These are phyloP conservation scores for Fusarium sp. DNA, from an alignment of 2,329 filamentous ascomycete species.

Conservation along the genomic window DNA sequence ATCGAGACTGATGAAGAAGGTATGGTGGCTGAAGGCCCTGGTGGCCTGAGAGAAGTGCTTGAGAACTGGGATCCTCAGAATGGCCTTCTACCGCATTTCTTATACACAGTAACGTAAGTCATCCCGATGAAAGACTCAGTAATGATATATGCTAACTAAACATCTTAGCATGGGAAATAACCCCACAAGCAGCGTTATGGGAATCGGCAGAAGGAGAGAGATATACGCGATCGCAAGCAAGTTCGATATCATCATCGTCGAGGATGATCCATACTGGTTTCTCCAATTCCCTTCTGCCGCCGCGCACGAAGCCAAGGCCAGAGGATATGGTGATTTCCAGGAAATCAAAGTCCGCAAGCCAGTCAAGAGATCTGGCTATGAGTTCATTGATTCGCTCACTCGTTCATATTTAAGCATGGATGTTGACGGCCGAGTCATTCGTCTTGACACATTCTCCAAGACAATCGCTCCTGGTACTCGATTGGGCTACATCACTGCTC, in stretches of 20 bases:
- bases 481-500: slow-evolving; percentile 89
- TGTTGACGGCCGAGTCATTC: slow-evolving; percentile 85
- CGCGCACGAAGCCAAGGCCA: slow-evolving; percentile 61
- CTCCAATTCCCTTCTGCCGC: slow-evolving; percentile 85
- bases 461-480: slow-evolving; percentile 90
- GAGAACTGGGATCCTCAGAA: slow-evolving; percentile 82
- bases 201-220: slow-evolving; percentile 77
- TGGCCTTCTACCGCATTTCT: slow-evolving; percentile 81
- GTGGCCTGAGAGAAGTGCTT: slow-evolving; percentile 81
- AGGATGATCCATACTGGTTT: slow-evolving; percentile 97
- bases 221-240: slow-evolving; percentile 84
- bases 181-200: slow-evolving; percentile 82
- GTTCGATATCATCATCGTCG: slow-evolving; percentile 90
- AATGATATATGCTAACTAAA: not conserved
- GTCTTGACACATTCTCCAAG: slow-evolving; percentile 94
- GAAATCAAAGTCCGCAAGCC: slow-evolving; percentile 49
- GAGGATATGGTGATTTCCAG: slow-evolving; percentile 51
- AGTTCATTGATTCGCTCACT: slow-evolving; percentile 84
- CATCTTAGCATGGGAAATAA: slow-evolving; percentile 74
- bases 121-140: too few species aligned
- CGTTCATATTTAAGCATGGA: slow-evolving; percentile 87
- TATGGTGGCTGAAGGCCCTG: slow-evolving; percentile 79
- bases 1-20: slow-evolving; percentile 83
- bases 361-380: slow-evolving; percentile 69
- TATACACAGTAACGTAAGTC: slow-evolving; percentile 90